These are phyloP conservation scores for Tuctoria greenei DNA, from an alignment of 176 grass and related monocot species.

Conservation along the genomic window DNA sequence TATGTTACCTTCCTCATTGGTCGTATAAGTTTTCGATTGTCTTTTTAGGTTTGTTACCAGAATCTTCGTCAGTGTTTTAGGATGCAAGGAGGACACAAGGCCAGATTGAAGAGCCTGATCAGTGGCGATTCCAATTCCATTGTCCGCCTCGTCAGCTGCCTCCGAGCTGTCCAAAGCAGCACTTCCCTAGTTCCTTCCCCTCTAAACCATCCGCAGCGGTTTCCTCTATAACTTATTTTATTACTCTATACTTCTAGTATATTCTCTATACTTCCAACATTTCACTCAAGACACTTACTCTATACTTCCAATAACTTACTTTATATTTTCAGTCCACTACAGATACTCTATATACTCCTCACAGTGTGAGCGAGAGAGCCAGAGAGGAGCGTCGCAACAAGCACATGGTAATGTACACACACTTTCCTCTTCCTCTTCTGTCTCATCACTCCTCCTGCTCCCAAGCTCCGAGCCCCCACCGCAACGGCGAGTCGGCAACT, in stretches of 20 bases:
- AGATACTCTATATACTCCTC: constrained; percentile 2
- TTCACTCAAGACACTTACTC: too few relatives aligned
- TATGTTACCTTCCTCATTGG: constrained; percentile 19
- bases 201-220: too few relatives aligned
- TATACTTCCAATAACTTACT: too few relatives aligned
- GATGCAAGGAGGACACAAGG: too few relatives aligned
- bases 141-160: constrained; percentile 14
- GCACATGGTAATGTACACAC: constrained; percentile 22
- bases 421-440: not conserved
- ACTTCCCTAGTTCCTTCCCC: too few relatives aligned
- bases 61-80: not conserved
- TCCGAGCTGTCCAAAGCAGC: constrained; percentile 46
- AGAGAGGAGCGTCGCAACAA: not conserved
- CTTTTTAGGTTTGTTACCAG: not conserved
- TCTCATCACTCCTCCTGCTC: not conserved
- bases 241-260: too few relatives aligned
- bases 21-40: not conserved
- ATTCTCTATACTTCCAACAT: too few relatives aligned
- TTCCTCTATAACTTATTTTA: too few relatives aligned
- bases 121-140: constrained; percentile 35
- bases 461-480: not conserved
- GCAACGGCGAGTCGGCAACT: not conserved
- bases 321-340: too few relatives aligned
- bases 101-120: constrained; percentile 3
- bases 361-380: not conserved